phyloP scores from a whole-genome alignment of 495 filamentous ascomycete species.

The Neurospora sp. region DNA sequence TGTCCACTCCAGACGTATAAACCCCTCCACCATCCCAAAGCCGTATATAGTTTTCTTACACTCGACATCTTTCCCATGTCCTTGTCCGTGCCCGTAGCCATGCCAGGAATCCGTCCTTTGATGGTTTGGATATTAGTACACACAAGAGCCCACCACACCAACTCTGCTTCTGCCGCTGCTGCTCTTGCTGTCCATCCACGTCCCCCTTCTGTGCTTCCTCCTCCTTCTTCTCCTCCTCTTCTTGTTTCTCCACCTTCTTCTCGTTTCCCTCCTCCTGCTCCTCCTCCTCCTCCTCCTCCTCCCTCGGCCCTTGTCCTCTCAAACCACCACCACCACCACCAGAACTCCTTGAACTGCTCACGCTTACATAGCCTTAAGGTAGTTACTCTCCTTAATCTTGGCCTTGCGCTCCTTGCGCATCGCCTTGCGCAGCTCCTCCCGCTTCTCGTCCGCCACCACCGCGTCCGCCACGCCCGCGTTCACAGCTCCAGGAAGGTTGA shows the following conservation, averaged over 20 bases:
- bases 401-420: conserved; percentile 65
- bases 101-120: background rate
- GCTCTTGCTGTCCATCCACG: background rate
- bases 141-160: background rate
- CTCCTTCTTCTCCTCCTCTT: background rate
- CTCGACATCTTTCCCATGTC: background rate
- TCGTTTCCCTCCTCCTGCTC: background rate
- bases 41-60: background rate
- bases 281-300: background rate
- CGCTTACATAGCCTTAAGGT: conserved; percentile 68
- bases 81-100: background rate
- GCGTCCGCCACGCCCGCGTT: conserved; percentile 48
- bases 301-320: background rate
- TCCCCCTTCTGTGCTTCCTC: background rate
- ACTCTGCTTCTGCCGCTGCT: background rate
- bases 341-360: background rate
- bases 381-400: conserved; percentile 86
- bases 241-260: too few relatives aligned
- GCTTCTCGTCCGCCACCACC: conserved; percentile 45
- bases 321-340: background rate
- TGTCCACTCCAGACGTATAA: background rate
- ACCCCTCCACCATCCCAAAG: background rate
- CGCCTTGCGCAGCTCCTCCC: conserved; percentile 56
- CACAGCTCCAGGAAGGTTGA: conserved; percentile 64
- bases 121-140: background rate